Conservation (phyloP, 106 monocot genomes). For the Platanthera zijinensis region DNA sequence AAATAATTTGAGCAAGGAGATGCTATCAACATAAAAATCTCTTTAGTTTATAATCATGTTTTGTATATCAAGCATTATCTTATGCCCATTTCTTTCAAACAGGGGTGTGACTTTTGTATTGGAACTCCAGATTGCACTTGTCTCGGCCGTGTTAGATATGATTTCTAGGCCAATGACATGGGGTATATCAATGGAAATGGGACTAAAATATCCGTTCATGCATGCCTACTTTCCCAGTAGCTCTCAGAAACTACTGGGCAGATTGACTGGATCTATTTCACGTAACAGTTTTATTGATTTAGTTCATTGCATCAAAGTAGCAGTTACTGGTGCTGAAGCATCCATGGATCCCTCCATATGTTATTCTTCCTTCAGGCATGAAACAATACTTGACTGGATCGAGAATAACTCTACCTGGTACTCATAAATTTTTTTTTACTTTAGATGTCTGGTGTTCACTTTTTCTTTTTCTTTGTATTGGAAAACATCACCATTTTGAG, state of each 20-base stretch:
- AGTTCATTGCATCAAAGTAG: slow-evolving; percentile 29
- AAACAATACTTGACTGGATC: slow-evolving; percentile 14
- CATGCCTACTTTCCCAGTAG: slow-evolving; percentile 53
- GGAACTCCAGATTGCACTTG: slow-evolving; percentile 49
- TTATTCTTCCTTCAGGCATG: slow-evolving; percentile 7
- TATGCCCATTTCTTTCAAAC: slow-evolving; percentile 11
- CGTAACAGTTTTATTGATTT: slow-evolving; percentile 42
- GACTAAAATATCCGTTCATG: slow-evolving; percentile 41
- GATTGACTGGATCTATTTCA: slow-evolving; percentile 51
- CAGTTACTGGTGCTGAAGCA: slow-evolving; percentile 8
- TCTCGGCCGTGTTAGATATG: slow-evolving; percentile 54
- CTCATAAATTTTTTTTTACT: background rate
- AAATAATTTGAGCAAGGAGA: no score
- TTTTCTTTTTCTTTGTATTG: background rate
- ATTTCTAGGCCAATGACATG: slow-evolving; percentile 75
- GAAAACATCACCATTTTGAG: background rate
- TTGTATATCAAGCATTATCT: background rate
- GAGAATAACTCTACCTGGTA: slow-evolving; percentile 72
- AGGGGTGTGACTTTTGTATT: slow-evolving; percentile 56
- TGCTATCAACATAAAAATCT: background rate
- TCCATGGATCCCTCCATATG: background rate
- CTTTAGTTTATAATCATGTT: background rate
- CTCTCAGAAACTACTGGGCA: slow-evolving; percentile 31
- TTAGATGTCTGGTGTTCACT: background rate
- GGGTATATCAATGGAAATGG: slow-evolving; percentile 57